A percentile compares a stretch with the other conserved stretches of the same genome.
Evolutionary conservation across 768 basidiomycete species (phyloP).

Genomic region (Auricularia sp.): DNA sequence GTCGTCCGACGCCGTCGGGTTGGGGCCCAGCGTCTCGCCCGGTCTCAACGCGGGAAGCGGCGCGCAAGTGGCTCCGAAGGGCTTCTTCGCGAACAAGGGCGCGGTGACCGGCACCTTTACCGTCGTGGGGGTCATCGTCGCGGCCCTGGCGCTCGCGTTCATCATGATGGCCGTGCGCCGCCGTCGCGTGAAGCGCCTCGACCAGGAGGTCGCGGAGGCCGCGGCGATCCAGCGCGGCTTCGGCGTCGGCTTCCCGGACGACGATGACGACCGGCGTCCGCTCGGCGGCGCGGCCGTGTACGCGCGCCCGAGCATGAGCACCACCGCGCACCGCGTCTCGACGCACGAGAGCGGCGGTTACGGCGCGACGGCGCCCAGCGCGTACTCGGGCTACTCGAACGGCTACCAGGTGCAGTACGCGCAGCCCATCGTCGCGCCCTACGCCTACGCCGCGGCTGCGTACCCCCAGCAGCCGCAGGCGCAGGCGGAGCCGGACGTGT

Average conservation of each 20-base stretch:
- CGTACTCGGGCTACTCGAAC: neutral
- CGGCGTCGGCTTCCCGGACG: neutral
- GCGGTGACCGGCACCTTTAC: slow-evolving; percentile 66
- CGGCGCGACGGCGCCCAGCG: neutral
- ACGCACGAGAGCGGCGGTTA: neutral
- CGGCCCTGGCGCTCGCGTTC: slow-evolving; percentile 40
- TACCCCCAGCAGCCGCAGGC: neutral
- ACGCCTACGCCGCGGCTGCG: neutral
- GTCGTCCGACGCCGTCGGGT: neutral
- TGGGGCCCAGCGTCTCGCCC: neutral
- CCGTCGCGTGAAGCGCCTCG: slow-evolving; percentile 53
- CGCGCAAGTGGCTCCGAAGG: neutral
- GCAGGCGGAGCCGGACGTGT: neutral
- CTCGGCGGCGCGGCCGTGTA: neutral
- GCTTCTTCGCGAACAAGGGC: slow-evolving; percentile 64
- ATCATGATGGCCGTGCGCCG: slow-evolving; percentile 48
- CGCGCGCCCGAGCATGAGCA: neutral
- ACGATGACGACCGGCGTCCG: neutral
- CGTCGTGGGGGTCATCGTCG: slow-evolving; percentile 53
- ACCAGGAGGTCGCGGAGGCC: slow-evolving; percentile 64
- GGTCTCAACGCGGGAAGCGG: neutral
- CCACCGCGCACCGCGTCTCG: neutral
- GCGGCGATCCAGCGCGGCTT: slow-evolving; percentile 27
- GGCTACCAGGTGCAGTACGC: neutral
- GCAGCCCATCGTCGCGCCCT: neutral